Evolutionary conservation across 352 stramenopile species (phyloP).

Genomic region (Achlya hypogyna): DNA sequence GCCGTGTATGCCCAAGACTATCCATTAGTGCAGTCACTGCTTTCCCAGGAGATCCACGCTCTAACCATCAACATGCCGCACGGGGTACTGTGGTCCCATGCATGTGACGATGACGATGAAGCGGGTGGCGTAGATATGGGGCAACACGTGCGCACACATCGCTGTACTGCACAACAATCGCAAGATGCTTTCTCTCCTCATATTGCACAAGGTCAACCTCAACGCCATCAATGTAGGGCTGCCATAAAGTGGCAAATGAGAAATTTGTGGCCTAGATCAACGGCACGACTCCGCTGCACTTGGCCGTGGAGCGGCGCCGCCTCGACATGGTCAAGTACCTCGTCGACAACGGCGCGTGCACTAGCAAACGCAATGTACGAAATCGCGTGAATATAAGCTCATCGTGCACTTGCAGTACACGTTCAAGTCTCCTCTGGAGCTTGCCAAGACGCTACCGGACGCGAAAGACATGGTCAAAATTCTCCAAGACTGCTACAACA

Average conservation of each 20-base stretch:
- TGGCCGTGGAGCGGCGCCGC: slow-evolving; percentile 5
- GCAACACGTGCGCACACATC: slow-evolving; percentile 10
- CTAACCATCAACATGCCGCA: neutral
- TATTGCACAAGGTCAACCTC: slow-evolving; percentile 13
- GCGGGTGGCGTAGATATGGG: slow-evolving; percentile 7
- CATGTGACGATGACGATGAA: too few species aligned
- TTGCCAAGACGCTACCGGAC: neutral
- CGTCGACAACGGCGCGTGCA: slow-evolving; percentile 4
- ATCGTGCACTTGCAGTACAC: neutral
- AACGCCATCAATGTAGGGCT: slow-evolving; percentile 19
- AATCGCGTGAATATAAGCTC: neutral
- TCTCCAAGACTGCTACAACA: neutral
- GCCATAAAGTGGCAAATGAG: neutral
- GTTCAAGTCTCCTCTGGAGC: neutral
- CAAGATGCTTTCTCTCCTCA: slow-evolving; percentile 12
- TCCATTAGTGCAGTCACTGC: neutral
- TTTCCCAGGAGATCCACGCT: neutral
- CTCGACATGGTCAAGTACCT: slow-evolving; percentile 10
- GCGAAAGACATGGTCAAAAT: neutral
- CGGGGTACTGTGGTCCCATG: neutral
- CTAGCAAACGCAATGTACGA: slow-evolving; percentile 13
- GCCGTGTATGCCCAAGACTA: slow-evolving; percentile 19
- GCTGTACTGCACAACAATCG: slow-evolving; percentile 8
- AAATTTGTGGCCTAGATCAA: slow-evolving; percentile 7
- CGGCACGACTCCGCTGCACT: slow-evolving; percentile 15